Evolutionary conservation across 768 basidiomycete species (phyloP).

Genomic region (Kwoniella mangroviensis): DNA sequence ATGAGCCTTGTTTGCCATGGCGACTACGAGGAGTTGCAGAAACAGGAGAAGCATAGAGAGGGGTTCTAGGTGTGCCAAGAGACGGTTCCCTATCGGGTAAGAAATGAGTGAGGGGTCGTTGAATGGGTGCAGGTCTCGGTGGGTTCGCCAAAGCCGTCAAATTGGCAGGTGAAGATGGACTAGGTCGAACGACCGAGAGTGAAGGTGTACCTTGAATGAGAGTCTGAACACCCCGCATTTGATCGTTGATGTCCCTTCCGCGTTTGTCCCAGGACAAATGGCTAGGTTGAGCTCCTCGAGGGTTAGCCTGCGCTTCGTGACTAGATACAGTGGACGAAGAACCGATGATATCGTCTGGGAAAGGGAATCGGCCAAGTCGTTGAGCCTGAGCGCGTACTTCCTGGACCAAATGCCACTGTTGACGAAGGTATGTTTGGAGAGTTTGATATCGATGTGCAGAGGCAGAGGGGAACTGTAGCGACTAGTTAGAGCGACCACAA

Average conservation of each 20-base stretch:
- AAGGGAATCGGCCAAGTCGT: constrained; percentile 44
- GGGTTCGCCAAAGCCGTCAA: constrained; percentile 28
- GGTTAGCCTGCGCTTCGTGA: constrained; percentile 18
- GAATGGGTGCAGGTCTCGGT: constrained; percentile 9
- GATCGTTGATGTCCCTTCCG: constrained; percentile 25
- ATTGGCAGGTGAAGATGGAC: constrained; percentile 48
- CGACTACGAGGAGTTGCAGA: constrained; percentile 21
- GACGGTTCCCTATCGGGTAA: constrained; percentile 41
- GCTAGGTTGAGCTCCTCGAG: constrained; percentile 14
- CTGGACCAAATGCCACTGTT: constrained; percentile 73
- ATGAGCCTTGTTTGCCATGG: constrained; percentile 36
- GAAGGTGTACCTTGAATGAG: constrained; percentile 17
- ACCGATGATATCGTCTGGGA: constrained; percentile 27
- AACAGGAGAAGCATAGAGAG: constrained; percentile 22
- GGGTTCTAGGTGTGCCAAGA: constrained; percentile 15
- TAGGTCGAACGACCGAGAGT: constrained; percentile 38
- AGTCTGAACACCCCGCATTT: constrained; percentile 26
- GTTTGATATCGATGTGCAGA: constrained; percentile 83
- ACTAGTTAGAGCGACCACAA: neutral
- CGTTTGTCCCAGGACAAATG: constrained; percentile 20
- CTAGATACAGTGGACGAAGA: constrained; percentile 26
- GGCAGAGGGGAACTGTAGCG: constrained; percentile 82
- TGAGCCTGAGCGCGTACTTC: constrained; percentile 47
- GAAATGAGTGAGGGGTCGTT: constrained; percentile 47
- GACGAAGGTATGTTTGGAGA: constrained; percentile 76